Evolutionary conservation across 257 asterid species (phyloP), one percentile per base, ranked within the genome.

Genomic region (Sherardia arvensis): DNA sequence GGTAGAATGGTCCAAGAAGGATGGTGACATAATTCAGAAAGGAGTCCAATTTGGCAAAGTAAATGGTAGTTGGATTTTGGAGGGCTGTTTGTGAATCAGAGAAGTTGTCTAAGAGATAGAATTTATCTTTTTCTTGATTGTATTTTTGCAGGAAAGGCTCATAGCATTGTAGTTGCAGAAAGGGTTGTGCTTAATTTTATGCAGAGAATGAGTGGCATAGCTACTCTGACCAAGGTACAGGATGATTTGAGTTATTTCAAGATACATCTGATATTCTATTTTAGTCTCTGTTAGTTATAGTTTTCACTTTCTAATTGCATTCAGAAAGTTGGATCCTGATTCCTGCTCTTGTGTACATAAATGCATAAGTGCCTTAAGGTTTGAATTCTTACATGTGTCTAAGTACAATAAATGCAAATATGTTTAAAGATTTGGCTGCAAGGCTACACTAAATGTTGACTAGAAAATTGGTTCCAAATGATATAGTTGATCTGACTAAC

Each of bases 141-240:
- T n/a, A 55, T 68, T 11, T 72, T 25, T 75, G 71, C 84, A 93
- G 97, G 99, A 74, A 83, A 78, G 38, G 96, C 99, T 32, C 91
- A 93, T 77, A 87, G 79, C 72, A 87, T 87, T 75, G 87, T 93
- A 59, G 86, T 90, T 57, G 96, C 94, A 65, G 97, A 93, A 78
- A 85, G 99, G 76, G 95, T 93, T 67, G 99, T 87, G 53, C 99
- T 90, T 67, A 93, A 93, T 75, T 93, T 93, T 72, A 93, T 93
- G 96, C 97, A 93, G 81, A 81, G 99, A 70, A 93, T 93, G 99
- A 93, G 99, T 66, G 99, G 99, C 80, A 82, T 93, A 66, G 97
- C 99, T 53, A 93, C 97, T 77, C 87, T 93, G 58, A 87, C 97
- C 55, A 86, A 85, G 96, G 96, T 93, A 61, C 51, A 73, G 54